Percentiles rank a stretch among this genome's conserved stretches.
phyloP scores from a whole-genome alignment of 2,329 filamentous ascomycete genomes.

The Colletotrichum scovillei region DNA sequence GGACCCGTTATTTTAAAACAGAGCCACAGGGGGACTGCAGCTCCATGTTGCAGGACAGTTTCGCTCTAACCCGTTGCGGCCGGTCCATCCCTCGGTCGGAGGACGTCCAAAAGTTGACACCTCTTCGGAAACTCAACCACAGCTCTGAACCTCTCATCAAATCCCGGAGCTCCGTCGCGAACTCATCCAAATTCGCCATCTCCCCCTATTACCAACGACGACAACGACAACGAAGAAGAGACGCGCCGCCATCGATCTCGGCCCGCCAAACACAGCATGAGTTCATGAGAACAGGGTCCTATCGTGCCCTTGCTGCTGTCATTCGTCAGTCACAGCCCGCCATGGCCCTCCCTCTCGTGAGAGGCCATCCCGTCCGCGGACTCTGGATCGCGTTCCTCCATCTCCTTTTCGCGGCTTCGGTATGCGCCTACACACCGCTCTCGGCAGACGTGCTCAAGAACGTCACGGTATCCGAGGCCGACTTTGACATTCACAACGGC shows the following conservation, averaged over 20 bases:
- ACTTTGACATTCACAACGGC: slow-evolving; percentile 77
- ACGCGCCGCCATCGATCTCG: not conserved
- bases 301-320: slow-evolving; percentile 12
- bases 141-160: slow-evolving; percentile 3
- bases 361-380: slow-evolving; percentile 21
- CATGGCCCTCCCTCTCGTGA: slow-evolving; percentile 32
- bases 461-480: slow-evolving; percentile 71
- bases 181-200: not conserved
- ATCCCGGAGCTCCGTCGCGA: slow-evolving; percentile 13
- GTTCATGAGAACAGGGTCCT: slow-evolving; percentile 21
- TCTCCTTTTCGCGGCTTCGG: slow-evolving; percentile 41
- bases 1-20: slow-evolving; percentile 20
- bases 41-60: slow-evolving; percentile 31
- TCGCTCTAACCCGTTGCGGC: slow-evolving; percentile 31
- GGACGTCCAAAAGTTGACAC: slow-evolving; percentile 34
- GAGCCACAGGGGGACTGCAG: slow-evolving; percentile 6
- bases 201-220: too few relatives aligned
- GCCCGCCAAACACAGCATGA: slow-evolving; percentile 21
- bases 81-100: slow-evolving; percentile 13
- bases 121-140: slow-evolving; percentile 26
- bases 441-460: slow-evolving; percentile 73
- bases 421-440: slow-evolving; percentile 54
- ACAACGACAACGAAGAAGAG: not conserved
- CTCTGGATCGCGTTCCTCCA: slow-evolving; percentile 31
- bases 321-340: slow-evolving; percentile 21